Evolutionary conservation across 495 filamentous ascomycete genomes (phyloP).

Genomic region (Xylaria scruposa): DNA sequence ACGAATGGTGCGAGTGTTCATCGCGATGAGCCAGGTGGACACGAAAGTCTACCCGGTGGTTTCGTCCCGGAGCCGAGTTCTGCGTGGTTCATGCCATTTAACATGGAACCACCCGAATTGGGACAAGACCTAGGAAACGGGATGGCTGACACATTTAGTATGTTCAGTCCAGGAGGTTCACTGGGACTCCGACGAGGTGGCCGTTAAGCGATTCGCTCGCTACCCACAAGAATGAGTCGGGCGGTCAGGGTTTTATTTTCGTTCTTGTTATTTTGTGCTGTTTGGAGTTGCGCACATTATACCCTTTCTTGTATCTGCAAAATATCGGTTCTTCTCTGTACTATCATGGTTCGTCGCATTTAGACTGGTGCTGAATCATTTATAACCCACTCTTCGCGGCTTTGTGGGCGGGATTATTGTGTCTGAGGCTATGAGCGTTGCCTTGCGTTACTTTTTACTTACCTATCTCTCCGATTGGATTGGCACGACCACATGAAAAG

Average conservation of each 20-base stretch:
- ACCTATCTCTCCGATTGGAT: neutral
- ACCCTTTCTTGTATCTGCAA: conserved; percentile 18
- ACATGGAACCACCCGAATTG: conserved; percentile 76
- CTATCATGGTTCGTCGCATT: conserved; percentile 24
- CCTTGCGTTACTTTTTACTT: neutral
- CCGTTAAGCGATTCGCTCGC: conserved; percentile 22
- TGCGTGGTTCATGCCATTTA: conserved; percentile 96
- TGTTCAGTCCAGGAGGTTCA: conserved; percentile 46
- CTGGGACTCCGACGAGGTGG: conserved; percentile 36
- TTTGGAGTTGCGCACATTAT: conserved; percentile 24
- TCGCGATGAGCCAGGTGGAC: conserved; percentile 29
- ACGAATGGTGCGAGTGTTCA: conserved; percentile 62
- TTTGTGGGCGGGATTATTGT: conserved; percentile 7
- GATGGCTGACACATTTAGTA: conserved; percentile 47
- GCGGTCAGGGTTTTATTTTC: neutral
- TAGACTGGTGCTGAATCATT: conserved; percentile 21
- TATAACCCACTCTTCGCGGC: neutral
- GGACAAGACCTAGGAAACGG: conserved; percentile 56
- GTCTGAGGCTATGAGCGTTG: conserved; percentile 18
- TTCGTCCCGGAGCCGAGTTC: conserved; percentile 61
- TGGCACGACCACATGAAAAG: conserved; percentile 1
- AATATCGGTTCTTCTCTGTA: conserved; percentile 2
- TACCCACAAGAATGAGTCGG: neutral
- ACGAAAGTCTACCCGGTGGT: conserved; percentile 36
- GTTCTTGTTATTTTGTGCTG: conserved; percentile 8